Base-by-base conservation (phyloP, 331 rosid species). In the Prunus yedoensis region DNA sequence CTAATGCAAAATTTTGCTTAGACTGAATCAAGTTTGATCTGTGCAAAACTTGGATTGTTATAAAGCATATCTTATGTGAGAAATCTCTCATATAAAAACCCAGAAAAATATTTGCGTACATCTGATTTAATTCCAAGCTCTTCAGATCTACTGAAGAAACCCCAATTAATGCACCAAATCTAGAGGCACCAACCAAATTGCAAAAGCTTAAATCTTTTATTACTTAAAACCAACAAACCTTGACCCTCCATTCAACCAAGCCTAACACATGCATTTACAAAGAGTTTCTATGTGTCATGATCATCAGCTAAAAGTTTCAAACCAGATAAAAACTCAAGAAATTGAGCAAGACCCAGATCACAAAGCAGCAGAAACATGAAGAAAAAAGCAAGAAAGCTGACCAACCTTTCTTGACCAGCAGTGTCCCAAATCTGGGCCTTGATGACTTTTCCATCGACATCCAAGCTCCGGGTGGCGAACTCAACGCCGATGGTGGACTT, bases 351-450 rank as follows among this genome's bases (percentile, higher is more conserved):
- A 74, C 70, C 74, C 79, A 58, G 67, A 81, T 52, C 77, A 73
- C 25, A 41, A n/a, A 32, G 18, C 18, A 47, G 5, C 54, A 69
- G 13, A 57, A 28, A 50, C 7, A 58, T 10, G 1, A 45, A 10
- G 8, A 61, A 46, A 28, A 50, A 10, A 51, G 8, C 3, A 45
- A 6, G 12, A 61, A 54, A 41, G 7, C 45, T 5, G 23, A 16
- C 74, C 4, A 64, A 87, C 90, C 90, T 78, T 79, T 87, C 88
- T 74, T 86, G 90, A 74, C 90, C 88, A 18, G 86, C 88, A 43
- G 88, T 86, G 68, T 86, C 88, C 88, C 90, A 86, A 81, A 86
- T 83, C 84, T 86, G 90, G 66, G 90, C 90, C 83, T 86, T 86
- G 71, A 83, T 81, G 72, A 83, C 82, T 63, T 83, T 86, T 47